Conservation (phyloP, 805 yeast species). For the Candida arabinofermentans region DNA sequence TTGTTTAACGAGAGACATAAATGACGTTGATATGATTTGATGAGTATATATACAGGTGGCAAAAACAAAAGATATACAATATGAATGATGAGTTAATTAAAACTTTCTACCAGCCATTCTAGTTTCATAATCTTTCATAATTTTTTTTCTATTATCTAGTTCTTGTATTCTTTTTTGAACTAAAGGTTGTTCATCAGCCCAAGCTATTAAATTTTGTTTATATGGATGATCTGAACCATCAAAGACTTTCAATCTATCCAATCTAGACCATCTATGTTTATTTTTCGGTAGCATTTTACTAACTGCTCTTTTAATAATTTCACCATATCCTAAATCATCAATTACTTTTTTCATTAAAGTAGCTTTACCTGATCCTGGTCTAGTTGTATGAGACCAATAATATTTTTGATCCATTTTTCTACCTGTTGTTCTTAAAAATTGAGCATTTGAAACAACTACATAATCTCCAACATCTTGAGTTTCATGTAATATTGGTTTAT, state of each 20-base stretch:
- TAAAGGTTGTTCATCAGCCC: constrained; percentile 68
- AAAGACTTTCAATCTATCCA: constrained; percentile 79
- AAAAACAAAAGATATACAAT: background rate
- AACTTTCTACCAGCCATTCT: constrained; percentile 24
- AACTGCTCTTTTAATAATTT: constrained; percentile 80
- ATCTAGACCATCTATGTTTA: constrained; percentile 68
- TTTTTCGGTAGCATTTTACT: constrained; percentile 96
- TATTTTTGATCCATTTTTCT: constrained; percentile 74
- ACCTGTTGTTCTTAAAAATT: constrained; percentile 78
- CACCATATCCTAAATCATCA: constrained; percentile 82
- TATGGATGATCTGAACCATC: constrained; percentile 91
- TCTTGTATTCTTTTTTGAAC: constrained; percentile 41
- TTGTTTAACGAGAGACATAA: too few species aligned
- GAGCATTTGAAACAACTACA: constrained; percentile 93
- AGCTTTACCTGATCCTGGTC: constrained; percentile 86
- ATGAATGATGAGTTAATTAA: background rate
- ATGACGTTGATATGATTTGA: too few species aligned
- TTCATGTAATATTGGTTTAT: constrained; percentile 83
- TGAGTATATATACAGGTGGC: constrained; percentile 5
- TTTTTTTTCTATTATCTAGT: constrained; percentile 29
- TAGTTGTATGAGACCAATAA: constrained; percentile 84
- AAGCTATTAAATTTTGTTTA: constrained; percentile 75
- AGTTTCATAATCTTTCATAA: constrained; percentile 23
- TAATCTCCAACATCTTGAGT: constrained; percentile 91
- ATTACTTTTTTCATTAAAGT: constrained; percentile 76